Percentiles rank a stretch among this genome's conserved stretches.
These are phyloP conservation scores for Magnolia sinica DNA, from an alignment of 164 flowering plant species.

Conservation along the genomic window DNA sequence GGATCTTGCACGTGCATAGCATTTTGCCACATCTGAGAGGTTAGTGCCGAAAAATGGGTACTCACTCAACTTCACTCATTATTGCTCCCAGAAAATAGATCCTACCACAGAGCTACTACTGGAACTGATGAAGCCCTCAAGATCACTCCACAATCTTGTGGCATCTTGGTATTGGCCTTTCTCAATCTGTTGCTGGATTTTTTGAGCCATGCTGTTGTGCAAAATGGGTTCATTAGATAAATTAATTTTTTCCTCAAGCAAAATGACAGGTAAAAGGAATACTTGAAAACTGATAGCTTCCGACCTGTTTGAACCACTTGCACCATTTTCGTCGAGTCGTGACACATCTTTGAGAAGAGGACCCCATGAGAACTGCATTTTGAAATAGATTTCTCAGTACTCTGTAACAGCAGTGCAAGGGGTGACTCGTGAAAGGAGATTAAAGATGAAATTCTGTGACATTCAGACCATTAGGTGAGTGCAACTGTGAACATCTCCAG, in stretches of 20 bases:
- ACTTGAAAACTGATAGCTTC: background rate
- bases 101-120: slow-evolving; percentile 65
- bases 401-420: background rate
- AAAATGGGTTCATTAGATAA: slow-evolving; percentile 11
- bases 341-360: slow-evolving; percentile 84
- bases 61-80: background rate
- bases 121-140: slow-evolving; percentile 42
- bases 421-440: background rate
- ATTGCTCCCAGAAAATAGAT: background rate
- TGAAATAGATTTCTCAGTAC: background rate
- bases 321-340: slow-evolving; percentile 61
- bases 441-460: background rate
- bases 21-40: background rate
- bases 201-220: slow-evolving; percentile 47
- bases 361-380: slow-evolving; percentile 79
- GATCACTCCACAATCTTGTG: slow-evolving; percentile 50
- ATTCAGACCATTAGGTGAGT: background rate
- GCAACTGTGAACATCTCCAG: background rate
- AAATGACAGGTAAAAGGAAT: background rate
- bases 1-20: background rate
- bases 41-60: background rate
- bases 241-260: background rate
- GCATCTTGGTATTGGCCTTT: slow-evolving; percentile 50
- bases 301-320: slow-evolving; percentile 59
- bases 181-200: slow-evolving; percentile 54